A percentile compares a stretch with the other conserved stretches of the same genome.
Evolutionary conservation across 768 basidiomycete species (phyloP).

Genomic region (Lentinula lateritia): DNA sequence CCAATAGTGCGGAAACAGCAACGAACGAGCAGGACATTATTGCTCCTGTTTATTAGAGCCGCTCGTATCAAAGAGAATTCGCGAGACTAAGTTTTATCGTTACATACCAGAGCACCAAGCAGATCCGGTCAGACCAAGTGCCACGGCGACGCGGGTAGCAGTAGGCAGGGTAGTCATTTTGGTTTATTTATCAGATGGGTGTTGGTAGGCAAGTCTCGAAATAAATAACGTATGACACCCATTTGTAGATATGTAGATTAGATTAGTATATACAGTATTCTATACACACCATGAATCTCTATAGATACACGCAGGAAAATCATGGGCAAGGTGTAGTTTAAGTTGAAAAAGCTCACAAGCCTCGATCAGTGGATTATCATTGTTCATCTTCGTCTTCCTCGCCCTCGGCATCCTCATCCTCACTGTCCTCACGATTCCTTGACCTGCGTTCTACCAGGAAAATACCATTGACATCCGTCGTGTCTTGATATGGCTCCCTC

Average conservation of each 20-base stretch:
- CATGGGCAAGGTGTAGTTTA: too few relatives aligned
- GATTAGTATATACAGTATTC: too few relatives aligned
- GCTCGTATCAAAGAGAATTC: too few relatives aligned
- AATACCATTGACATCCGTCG: neutral
- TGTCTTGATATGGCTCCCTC: neutral
- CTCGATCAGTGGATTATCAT: too few relatives aligned
- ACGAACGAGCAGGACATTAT: neutral
- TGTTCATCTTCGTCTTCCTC: neutral
- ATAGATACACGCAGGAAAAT: too few relatives aligned
- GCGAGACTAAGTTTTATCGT: too few relatives aligned
- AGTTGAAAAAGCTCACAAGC: too few relatives aligned
- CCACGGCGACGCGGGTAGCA: neutral
- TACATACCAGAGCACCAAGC: constrained; percentile 2
- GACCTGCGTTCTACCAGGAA: neutral
- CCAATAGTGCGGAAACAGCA: neutral
- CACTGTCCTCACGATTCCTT: neutral
- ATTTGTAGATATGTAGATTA: too few relatives aligned
- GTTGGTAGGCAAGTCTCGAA: too few relatives aligned
- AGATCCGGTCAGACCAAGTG: neutral
- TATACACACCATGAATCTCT: too few relatives aligned
- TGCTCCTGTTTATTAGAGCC: neutral
- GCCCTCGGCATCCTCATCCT: neutral
- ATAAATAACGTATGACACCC: too few relatives aligned
- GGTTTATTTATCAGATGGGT: too few relatives aligned
- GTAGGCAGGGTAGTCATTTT: neutral